Evolutionary conservation across 2,329 filamentous ascomycete genomes (phyloP), one percentile per base, ranked within the genome.

Genomic region (Calycina herbarum): DNA sequence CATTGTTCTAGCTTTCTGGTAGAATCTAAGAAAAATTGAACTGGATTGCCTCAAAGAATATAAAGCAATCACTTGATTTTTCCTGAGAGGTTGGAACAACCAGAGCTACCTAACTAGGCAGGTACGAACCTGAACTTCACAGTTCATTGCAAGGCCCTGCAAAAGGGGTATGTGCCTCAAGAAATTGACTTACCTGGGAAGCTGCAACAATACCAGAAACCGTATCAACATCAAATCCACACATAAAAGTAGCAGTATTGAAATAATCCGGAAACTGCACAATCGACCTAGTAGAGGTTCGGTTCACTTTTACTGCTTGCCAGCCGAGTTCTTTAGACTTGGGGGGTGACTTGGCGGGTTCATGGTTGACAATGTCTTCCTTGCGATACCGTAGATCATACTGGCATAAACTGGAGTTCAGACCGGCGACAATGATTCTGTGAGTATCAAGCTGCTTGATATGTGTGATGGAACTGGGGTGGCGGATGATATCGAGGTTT

Each of bases 331-430:
- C 20, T 20, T 20, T 20, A 20, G 20, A 20, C 20, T 20, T 20
- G 20, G 20, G 20, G 20, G 20, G 20, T 20, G 20, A 20, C 20
- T 20, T 67, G 57, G 24, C 6, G 20, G 3, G 42, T 45, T 15
- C 17, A 33, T 5, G 29, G 42, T 65, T 56, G 45, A 38, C 15
- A 13, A 17, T 51, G 27, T 65, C 63, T 17, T 11, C 29, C 66
- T 70, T 70, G 29, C 68, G 68, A 68, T 80, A 85, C 1, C 87
- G 84, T 38, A 84, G 67, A 68, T 89, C 87, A 70, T 87, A 89
- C 5, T 88, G 75, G 1, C 78, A 78, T 77, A 89, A 83, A 62
- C 72, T 77, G 71, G 79, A 79, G 38, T 76, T 71, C 1, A 86
- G 75, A 0, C 86, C 85, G 0, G 84, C 81, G 3, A 83, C 82